A percentile compares a stretch with the other conserved stretches of the same genome.
These are phyloP conservation scores for Cyberlindnera lachancei DNA, from an alignment of 805 yeast species.

Conservation along the genomic window DNA sequence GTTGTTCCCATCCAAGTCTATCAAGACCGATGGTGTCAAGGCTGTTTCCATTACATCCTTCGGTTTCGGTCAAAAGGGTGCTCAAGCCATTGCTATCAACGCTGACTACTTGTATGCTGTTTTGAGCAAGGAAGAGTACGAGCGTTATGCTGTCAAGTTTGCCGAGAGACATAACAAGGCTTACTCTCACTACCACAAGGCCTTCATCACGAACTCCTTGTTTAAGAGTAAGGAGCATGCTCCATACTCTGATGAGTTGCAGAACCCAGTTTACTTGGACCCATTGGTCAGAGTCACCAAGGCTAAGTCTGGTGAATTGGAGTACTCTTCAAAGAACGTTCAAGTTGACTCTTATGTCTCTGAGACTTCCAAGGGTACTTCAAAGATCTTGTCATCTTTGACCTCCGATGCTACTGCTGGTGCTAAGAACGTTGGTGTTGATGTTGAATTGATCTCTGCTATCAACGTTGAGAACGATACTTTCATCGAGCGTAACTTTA, in stretches of 20 bases:
- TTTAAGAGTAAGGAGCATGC: conserved; percentile 90
- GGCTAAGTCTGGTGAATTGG: conserved; percentile 34
- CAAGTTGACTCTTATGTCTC: conserved; percentile 44
- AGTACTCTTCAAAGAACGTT: conserved; percentile 41
- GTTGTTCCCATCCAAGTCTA: conserved; percentile 87
- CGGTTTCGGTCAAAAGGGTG: conserved; percentile 99
- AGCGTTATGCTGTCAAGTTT: conserved; percentile 65
- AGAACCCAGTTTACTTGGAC: conserved; percentile 86
- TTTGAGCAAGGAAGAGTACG: conserved; percentile 64
- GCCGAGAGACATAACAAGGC: conserved; percentile 78
- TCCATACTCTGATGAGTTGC: conserved; percentile 86
- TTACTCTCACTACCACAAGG: conserved; percentile 92
- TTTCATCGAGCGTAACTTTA: conserved; percentile 88
- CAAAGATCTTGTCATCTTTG: conserved; percentile 50
- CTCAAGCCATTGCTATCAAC: conserved; percentile 85
- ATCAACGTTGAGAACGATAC: conserved; percentile 85
- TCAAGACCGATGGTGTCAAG: conserved; percentile 94
- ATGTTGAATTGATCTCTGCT: conserved; percentile 81
- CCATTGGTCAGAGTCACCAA: conserved; percentile 64
- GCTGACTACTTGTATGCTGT: conserved; percentile 90
- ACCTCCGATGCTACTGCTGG: conserved; percentile 33
- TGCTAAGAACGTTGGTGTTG: conserved; percentile 82
- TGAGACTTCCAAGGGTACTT: conserved; percentile 47
- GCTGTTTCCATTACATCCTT: conserved; percentile 96
- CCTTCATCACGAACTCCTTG: conserved; percentile 83